A percentile compares a stretch with the other conserved stretches of the same genome.
Conservation (phyloP, 2,329 filamentous ascomycete genomes). For the Venturia effusa region DNA sequence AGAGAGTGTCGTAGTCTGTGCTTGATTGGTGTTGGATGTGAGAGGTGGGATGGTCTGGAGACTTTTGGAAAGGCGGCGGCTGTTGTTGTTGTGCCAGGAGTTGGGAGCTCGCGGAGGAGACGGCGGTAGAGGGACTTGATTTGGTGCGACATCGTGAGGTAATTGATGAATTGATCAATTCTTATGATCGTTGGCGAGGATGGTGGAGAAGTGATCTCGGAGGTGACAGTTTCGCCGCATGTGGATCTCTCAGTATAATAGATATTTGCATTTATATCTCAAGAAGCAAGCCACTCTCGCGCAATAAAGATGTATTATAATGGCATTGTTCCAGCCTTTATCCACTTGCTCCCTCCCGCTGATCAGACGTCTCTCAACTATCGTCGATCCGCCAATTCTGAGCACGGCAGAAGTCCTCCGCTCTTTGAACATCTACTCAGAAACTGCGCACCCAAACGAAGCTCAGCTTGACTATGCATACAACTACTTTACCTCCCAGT, state of each 20-base stretch:
- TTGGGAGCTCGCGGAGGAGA: conserved; percentile 79
- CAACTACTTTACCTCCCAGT: conserved; percentile 32
- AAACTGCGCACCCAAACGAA: conserved; percentile 20
- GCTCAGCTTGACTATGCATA: conserved; percentile 30
- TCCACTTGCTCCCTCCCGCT: background rate
- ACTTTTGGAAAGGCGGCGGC: conserved; percentile 39
- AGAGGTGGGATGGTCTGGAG: conserved; percentile 29
- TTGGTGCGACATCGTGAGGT: conserved; percentile 14
- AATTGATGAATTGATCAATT: background rate
- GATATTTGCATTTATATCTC: background rate
- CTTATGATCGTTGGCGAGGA: no score
- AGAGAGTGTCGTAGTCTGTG: conserved; percentile 56
- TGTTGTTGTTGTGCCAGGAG: conserved; percentile 31
- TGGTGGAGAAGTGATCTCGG: conserved; percentile 20
- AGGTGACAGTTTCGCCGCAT: conserved; percentile 1
- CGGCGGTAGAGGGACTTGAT: conserved; percentile 76
- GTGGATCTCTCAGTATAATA: background rate
- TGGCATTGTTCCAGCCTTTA: background rate
- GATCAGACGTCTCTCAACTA: background rate
- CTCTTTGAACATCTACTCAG: conserved; percentile 20
- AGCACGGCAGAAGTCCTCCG: background rate
- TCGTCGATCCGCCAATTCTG: background rate
- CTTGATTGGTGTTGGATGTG: conserved; percentile 57
- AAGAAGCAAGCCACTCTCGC: background rate
- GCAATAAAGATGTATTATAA: background rate